phyloP scores from a whole-genome alignment of 306 rosid species.

The Echinosophora koreensis region DNA sequence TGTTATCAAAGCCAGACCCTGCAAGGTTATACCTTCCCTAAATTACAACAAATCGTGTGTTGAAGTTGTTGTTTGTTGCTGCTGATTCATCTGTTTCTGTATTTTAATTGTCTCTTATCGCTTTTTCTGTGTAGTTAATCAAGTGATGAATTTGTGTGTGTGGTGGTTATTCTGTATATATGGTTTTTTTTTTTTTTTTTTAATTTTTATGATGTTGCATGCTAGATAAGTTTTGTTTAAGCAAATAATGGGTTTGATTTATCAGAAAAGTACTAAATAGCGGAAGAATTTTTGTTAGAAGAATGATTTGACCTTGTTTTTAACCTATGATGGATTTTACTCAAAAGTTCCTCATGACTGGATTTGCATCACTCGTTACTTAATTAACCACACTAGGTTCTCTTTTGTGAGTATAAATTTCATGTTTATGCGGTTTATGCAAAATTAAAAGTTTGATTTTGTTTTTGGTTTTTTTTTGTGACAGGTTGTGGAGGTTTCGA shows the following conservation, averaged over 20 bases:
- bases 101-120: too few species aligned
- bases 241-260: background rate
- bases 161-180: background rate
- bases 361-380: too few species aligned
- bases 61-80: background rate
- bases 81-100: background rate
- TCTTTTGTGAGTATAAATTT: too few species aligned
- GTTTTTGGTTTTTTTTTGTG: background rate
- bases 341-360: too few species aligned
- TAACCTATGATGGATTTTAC: background rate
- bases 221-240: too few species aligned
- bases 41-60: background rate
- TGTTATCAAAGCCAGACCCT: constrained; percentile 87
- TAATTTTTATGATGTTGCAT: background rate
- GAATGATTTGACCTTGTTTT: background rate
- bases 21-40: constrained; percentile 69
- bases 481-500: constrained; percentile 98
- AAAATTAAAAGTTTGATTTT: background rate
- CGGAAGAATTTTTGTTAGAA: background rate
- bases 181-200: too few species aligned
- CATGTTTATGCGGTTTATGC: background rate
- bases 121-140: too few species aligned
- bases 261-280: too few species aligned
- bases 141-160: background rate
- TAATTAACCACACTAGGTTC: too few species aligned